Evolutionary conservation across 2,329 filamentous ascomycete genomes (phyloP).

Genomic region (Beauveria scarabaeidicola): DNA sequence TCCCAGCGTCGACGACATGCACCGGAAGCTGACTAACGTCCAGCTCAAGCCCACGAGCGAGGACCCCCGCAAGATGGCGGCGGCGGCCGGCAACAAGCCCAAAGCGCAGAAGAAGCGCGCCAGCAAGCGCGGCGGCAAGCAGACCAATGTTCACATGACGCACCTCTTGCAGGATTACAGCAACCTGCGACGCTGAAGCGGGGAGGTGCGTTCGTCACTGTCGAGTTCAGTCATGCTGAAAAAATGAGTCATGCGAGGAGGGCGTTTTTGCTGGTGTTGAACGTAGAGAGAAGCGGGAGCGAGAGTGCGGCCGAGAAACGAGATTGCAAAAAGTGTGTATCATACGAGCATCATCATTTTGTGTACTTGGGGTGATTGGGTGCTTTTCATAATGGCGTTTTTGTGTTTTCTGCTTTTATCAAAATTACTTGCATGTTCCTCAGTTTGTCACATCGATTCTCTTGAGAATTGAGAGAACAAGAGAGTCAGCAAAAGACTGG

Average conservation of each 20-base stretch:
- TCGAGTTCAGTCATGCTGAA: not conserved
- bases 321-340: not conserved
- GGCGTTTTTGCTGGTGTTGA: no score
- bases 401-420: not conserved
- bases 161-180: constrained; percentile 69
- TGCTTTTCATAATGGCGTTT: not conserved
- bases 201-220: not conserved
- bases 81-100: constrained; percentile 41
- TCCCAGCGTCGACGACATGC: constrained; percentile 67
- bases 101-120: constrained; percentile 67
- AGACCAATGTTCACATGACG: constrained; percentile 81
- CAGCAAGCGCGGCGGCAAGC: constrained; percentile 62
- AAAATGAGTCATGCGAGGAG: no score
- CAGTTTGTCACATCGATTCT: not conserved
- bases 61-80: constrained; percentile 49
- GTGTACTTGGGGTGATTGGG: not conserved
- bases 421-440: not conserved
- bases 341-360: not conserved
- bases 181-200: constrained; percentile 32
- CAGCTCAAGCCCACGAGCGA: constrained; percentile 80
- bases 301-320: not conserved
- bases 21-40: constrained; percentile 65
- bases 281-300: not conserved
- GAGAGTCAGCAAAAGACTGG: not conserved
- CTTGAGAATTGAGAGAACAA: not conserved